Conservation (phyloP, 1,284 basidiomycete genomes). For the Melanopsichium pennsylvanicum region DNA sequence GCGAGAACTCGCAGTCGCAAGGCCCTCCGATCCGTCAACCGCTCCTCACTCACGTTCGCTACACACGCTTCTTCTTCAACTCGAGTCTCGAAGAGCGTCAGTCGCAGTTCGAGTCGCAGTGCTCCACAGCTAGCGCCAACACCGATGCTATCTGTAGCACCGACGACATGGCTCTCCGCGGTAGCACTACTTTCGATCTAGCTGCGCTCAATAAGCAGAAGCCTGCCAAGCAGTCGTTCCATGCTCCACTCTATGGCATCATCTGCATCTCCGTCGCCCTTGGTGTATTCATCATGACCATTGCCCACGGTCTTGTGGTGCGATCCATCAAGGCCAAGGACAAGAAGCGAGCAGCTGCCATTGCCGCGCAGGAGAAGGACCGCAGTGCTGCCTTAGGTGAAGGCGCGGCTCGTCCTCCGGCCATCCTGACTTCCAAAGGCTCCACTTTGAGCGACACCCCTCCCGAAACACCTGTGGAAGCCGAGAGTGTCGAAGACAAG, state of each 20-base stretch:
- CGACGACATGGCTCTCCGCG: slow-evolving; percentile 51
- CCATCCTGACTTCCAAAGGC: slow-evolving; percentile 2
- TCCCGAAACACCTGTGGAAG: slow-evolving; percentile 19
- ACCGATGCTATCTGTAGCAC: slow-evolving; percentile 49
- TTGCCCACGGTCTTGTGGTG: slow-evolving; percentile 48
- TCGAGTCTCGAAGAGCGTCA: slow-evolving; percentile 49
- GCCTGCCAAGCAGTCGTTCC: slow-evolving; percentile 9
- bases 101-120: slow-evolving; percentile 43
- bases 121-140: slow-evolving; percentile 25
- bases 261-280: slow-evolving; percentile 38
- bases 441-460: slow-evolving; percentile 5
- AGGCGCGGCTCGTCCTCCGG: slow-evolving; percentile 4
- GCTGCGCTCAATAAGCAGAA: slow-evolving; percentile 28
- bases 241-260: slow-evolving; percentile 38
- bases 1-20: slow-evolving; percentile 43
- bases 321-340: slow-evolving; percentile 42
- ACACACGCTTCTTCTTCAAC: slow-evolving; percentile 61
- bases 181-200: slow-evolving; percentile 46
- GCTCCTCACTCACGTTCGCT: slow-evolving; percentile 45
- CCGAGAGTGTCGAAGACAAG: slow-evolving; percentile 30
- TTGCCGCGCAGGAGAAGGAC: slow-evolving; percentile 29
- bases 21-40: slow-evolving; percentile 45
- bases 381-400: neutral
- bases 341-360: slow-evolving; percentile 36
- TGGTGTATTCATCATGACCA: slow-evolving; percentile 50